These are phyloP conservation scores for Leishmania arabica DNA, from an alignment of 208 protist genomes.

Conservation along the genomic window DNA sequence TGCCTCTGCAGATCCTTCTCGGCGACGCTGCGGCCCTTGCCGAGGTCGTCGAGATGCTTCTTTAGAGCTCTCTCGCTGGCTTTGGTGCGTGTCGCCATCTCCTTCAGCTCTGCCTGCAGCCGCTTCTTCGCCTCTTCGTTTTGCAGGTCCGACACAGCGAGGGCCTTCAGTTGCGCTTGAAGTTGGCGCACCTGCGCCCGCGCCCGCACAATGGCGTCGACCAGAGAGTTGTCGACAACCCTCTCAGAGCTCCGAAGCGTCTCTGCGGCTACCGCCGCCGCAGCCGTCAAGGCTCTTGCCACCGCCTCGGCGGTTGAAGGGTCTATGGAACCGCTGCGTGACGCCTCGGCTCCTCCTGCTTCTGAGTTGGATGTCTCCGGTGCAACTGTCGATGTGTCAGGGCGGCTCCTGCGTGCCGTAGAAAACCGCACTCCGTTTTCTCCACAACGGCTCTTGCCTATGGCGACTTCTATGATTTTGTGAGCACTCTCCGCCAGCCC, in stretches of 20 bases:
- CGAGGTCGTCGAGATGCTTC: slow-evolving; percentile 14
- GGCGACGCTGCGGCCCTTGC: not conserved
- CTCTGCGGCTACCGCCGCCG: not conserved
- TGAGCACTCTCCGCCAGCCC: slow-evolving; percentile 20
- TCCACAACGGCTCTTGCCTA: slow-evolving; percentile 1
- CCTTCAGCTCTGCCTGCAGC: slow-evolving; percentile 1
- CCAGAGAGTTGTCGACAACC: slow-evolving; percentile 1
- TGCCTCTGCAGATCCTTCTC: slow-evolving; percentile 21
- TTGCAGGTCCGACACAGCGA: not conserved
- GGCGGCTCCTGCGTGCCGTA: not conserved
- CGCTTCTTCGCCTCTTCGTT: not conserved
- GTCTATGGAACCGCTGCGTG: not conserved
- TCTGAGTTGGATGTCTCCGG: not conserved
- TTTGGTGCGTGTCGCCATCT: slow-evolving; percentile 1
- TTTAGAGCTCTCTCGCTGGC: slow-evolving; percentile 4
- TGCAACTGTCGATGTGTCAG: too few relatives aligned
- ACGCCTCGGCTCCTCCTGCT: not conserved
- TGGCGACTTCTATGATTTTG: slow-evolving; percentile 9
- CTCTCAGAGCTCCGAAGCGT: not conserved
- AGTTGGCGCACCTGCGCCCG: slow-evolving; percentile 14
- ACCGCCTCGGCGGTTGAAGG: not conserved
- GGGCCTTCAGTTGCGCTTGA: slow-evolving; percentile 7
- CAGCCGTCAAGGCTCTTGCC: not conserved
- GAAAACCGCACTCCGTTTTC: slow-evolving; percentile 3
- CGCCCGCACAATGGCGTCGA: slow-evolving; percentile 20